Conservation (phyloP, 2,329 filamentous ascomycete species). For the Trichophyton rubrum region DNA sequence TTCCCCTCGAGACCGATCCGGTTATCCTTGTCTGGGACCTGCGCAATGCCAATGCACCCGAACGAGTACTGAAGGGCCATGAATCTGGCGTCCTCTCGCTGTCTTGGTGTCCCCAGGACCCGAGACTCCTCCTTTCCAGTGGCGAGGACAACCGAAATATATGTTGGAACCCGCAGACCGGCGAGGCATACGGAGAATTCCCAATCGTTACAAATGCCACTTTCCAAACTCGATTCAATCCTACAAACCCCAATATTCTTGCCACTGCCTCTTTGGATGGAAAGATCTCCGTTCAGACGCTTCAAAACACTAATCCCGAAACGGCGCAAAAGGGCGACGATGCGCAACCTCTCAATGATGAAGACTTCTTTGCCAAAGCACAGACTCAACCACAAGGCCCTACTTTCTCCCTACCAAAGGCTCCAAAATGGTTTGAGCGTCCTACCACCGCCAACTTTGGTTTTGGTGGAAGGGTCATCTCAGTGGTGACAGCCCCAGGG, state of each 20-base stretch:
- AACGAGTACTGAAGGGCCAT: conserved; percentile 69
- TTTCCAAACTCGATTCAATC: conserved; percentile 89
- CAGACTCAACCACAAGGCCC: conserved; percentile 83
- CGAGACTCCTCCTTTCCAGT: conserved; percentile 75
- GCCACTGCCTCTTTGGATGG: conserved; percentile 96
- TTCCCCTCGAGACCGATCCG: conserved; percentile 75
- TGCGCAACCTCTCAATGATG: conserved; percentile 64
- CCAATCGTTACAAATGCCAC: conserved; percentile 99
- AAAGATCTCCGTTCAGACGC: conserved; percentile 83
- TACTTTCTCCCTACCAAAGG: conserved; percentile 72
- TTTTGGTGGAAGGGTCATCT: conserved; percentile 91
- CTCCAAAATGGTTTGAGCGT: conserved; percentile 81
- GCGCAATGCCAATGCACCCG: conserved; percentile 88
- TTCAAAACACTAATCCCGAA: conserved; percentile 82
- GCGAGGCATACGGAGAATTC: conserved; percentile 78
- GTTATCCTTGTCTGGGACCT: conserved; percentile 90
- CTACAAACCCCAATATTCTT: conserved; percentile 78
- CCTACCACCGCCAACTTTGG: conserved; percentile 82
- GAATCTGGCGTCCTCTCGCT: conserved; percentile 87
- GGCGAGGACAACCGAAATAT: conserved; percentile 95
- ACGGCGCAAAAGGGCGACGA: conserved; percentile 50
- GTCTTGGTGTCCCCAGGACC: conserved; percentile 90
- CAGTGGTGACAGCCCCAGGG: conserved; percentile 46
- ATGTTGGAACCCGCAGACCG: conserved; percentile 91
- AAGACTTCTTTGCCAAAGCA: conserved; percentile 92